Evolutionary conservation across 768 basidiomycete species (phyloP).

Genomic region (Serendipita sp.): DNA sequence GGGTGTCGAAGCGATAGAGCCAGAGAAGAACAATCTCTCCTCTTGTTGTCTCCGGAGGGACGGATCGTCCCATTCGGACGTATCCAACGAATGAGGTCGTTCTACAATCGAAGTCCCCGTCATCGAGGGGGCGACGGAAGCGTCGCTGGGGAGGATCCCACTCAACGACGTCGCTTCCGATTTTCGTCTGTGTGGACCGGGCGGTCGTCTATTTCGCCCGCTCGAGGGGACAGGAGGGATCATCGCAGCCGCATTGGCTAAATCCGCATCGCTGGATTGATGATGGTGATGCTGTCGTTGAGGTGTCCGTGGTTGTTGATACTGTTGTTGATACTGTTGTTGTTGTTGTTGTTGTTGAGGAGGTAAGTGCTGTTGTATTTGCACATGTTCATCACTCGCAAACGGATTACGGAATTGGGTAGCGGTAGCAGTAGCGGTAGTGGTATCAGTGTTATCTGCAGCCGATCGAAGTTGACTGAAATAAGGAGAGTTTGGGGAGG

Average conservation of each 20-base stretch:
- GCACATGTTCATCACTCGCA: neutral
- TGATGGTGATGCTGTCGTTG: no score
- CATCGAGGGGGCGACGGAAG: neutral
- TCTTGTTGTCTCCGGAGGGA: neutral
- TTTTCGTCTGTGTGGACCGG: neutral
- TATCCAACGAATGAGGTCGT: neutral
- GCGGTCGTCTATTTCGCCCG: neutral
- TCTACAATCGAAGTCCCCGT: constrained; percentile 1
- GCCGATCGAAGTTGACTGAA: neutral
- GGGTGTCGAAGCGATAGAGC: neutral
- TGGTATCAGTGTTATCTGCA: neutral
- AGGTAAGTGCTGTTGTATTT: neutral
- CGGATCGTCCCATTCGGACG: neutral
- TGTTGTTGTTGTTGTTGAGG: neutral
- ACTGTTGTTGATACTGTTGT: neutral
- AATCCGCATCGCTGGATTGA: neutral
- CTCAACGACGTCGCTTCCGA: neutral
- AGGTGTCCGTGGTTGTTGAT: neutral
- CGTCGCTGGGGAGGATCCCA: neutral
- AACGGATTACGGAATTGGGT: neutral
- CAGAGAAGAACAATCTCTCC: neutral
- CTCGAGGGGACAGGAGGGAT: neutral
- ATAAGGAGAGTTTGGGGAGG: neutral
- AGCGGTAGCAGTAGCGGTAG: neutral
- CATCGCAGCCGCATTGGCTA: neutral